These are phyloP conservation scores for Suhomyces panamericanus DNA, from an alignment of 1,139 yeast genomes.

Conservation along the genomic window DNA sequence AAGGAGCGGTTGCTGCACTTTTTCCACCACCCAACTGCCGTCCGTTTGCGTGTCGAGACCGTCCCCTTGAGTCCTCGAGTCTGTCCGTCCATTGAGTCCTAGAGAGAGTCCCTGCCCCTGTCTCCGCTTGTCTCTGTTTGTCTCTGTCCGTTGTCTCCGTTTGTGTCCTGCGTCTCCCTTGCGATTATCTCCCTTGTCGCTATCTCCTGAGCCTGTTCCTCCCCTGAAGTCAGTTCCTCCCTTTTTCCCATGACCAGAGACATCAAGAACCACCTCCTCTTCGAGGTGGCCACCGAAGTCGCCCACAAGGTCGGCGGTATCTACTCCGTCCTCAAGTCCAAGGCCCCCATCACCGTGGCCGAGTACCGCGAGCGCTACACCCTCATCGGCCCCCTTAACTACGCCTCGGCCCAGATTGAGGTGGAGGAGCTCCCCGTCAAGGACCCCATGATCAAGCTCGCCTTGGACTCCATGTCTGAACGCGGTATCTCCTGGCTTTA, in stretches of 20 bases:
- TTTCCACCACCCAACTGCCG: no score
- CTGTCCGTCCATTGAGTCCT: no score
- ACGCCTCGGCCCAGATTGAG: conserved; percentile 82
- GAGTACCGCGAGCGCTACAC: conserved; percentile 90
- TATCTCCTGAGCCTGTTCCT: no score
- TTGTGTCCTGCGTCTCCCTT: no score
- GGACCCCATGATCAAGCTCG: conserved; percentile 58
- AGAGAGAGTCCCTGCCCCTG: no score
- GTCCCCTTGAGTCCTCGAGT: neutral
- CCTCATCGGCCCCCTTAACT: conserved; percentile 82
- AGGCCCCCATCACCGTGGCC: conserved; percentile 94
- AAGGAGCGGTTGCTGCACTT: conserved; percentile 5
- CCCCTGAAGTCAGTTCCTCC: neutral
- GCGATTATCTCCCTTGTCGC: no score
- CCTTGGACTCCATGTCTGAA: conserved; percentile 71
- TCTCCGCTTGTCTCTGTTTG: neutral
- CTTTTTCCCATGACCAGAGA: conserved; percentile 61
- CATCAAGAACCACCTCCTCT: conserved; percentile 77
- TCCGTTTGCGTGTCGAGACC: no score
- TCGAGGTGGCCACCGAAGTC: conserved; percentile 96
- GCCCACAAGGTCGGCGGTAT: conserved; percentile 98
- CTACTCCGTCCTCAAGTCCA: conserved; percentile 92
- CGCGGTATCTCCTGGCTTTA: conserved; percentile 84
- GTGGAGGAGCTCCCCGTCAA: conserved; percentile 83
- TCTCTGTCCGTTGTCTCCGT: neutral